Conservation (phyloP, 2,329 filamentous ascomycete species). For the Penicillium sp. region DNA sequence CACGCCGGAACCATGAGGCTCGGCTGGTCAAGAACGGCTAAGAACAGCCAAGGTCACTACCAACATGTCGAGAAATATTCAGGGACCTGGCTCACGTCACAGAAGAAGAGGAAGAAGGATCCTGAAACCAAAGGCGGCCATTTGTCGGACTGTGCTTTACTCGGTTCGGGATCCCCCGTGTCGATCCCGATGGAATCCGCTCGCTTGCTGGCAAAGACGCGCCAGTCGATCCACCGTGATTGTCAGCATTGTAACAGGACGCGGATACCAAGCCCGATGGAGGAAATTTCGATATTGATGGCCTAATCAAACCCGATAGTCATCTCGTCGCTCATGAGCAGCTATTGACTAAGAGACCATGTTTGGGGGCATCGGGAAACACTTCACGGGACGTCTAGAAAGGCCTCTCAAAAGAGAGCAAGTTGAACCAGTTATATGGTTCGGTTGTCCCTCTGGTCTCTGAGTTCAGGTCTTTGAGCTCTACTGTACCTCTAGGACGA, state of each 20-base stretch:
- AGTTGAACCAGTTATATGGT: too few species aligned
- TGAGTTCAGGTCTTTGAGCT: too few species aligned
- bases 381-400: too few species aligned
- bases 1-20: not conserved
- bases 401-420: too few species aligned
- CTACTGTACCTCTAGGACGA: not conserved
- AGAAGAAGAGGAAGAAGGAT: not conserved
- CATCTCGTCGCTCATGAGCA: too few species aligned
- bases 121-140: slow-evolving; percentile 1
- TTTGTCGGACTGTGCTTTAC: slow-evolving; percentile 11
- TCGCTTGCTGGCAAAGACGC: not conserved
- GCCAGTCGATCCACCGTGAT: not conserved
- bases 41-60: not conserved
- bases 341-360: too few species aligned
- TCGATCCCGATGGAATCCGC: slow-evolving; percentile 3
- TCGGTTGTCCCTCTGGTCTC: too few species aligned
- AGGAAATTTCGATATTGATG: too few species aligned
- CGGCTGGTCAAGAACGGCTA: not conserved
- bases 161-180: slow-evolving; percentile 10
- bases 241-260: not conserved
- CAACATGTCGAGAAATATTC: not conserved
- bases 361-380: too few species aligned
- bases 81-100: not conserved
- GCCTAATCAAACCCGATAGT: too few species aligned
- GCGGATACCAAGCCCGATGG: not conserved